Evolutionary conservation across 345 rosid genomes (phyloP).

Genomic region (Boechera divaricarpa): DNA sequence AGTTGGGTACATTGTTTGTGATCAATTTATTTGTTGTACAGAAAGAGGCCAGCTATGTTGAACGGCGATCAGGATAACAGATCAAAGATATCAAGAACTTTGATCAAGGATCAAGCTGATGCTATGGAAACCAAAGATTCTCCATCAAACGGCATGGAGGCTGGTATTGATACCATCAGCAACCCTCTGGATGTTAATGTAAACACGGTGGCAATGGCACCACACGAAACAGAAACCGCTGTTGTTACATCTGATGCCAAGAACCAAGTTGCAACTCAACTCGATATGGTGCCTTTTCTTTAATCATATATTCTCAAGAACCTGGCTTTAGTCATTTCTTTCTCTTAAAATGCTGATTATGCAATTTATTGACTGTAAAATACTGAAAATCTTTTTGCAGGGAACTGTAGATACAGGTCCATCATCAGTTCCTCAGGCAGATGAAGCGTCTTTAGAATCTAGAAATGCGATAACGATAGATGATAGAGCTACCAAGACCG

Average conservation of each 20-base stretch:
- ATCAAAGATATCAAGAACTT: slow-evolving; percentile 33
- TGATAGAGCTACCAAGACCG: slow-evolving; percentile 34
- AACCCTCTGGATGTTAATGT: slow-evolving; percentile 33
- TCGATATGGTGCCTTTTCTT: slow-evolving; percentile 31
- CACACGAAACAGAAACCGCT: slow-evolving; percentile 30
- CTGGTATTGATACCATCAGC: slow-evolving; percentile 24
- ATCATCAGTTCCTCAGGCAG: slow-evolving; percentile 29
- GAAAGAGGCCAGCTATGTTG: slow-evolving; percentile 43
- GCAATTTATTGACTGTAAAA: too few species aligned
- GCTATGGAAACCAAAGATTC: slow-evolving; percentile 25
- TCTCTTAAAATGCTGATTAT: slow-evolving; percentile 6
- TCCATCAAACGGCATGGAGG: slow-evolving; percentile 30
- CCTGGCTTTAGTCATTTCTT: slow-evolving; percentile 8
- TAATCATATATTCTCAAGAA: slow-evolving; percentile 14
- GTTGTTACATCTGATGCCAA: slow-evolving; percentile 11
- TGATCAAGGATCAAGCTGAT: slow-evolving; percentile 33
- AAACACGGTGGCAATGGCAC: slow-evolving; percentile 25
- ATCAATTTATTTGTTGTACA: slow-evolving; percentile 16
- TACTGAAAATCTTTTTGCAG: slow-evolving; percentile 31
- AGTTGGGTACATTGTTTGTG: slow-evolving; percentile 25
- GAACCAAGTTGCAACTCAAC: slow-evolving; percentile 33
- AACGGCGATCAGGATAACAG: slow-evolving; percentile 38
- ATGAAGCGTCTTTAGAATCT: slow-evolving; percentile 45
- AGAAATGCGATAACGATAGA: slow-evolving; percentile 42
- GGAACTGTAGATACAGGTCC: slow-evolving; percentile 23